Evolutionary conservation across 23 red algal genomes (phyloP), one percentile per base, ranked within the genome.

Genomic region (Gracilaria caudata): DNA sequence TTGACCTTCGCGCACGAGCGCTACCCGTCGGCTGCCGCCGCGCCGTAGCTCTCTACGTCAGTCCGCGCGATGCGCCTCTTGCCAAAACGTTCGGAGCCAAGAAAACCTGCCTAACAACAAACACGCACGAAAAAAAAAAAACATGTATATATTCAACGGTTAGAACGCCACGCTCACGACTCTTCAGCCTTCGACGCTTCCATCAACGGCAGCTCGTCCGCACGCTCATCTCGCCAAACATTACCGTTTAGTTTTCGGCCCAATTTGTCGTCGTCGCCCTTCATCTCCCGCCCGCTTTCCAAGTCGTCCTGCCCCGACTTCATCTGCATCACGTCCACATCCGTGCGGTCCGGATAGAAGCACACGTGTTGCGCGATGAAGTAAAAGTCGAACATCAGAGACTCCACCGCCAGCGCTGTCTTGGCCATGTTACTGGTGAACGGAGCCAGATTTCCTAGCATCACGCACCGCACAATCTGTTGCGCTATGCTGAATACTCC

Each of bases 361-460:
- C 58, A 59, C 51, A 71, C 55, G 37, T 96, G 94, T 61, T 96
- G 94, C 37, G 58, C 41, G 21, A 96, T 68, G 73, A 96, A 96
- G 51, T 78, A 80, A 64, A 89, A 82, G 77, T 96, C 94, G 64
- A 96, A 96, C n/a, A 87, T 36, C 41, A 96, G 77, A 11, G 59
- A 73, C 68, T 89, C 94, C 0, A 37, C 82, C 19, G 94, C 94
- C 23, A 96, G 83, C 38, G 78, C 44, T 4, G 84, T 82, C 86
- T 96, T 96, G 33, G 94, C 94, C 45, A 86, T 63, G 70, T 96
- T 96, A 53, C 64, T 64, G n/a, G 74, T 81, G 49, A 96, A 89
- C 39, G 94, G 87, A 21, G 75, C 79, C 80, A 66, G 23, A 2
- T 68, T 92, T 25, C 76, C 63, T 46, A 91, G 23, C 47, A 74